phyloP scores from a whole-genome alignment of 2,329 filamentous ascomycete genomes.

The Metarhizium album region DNA sequence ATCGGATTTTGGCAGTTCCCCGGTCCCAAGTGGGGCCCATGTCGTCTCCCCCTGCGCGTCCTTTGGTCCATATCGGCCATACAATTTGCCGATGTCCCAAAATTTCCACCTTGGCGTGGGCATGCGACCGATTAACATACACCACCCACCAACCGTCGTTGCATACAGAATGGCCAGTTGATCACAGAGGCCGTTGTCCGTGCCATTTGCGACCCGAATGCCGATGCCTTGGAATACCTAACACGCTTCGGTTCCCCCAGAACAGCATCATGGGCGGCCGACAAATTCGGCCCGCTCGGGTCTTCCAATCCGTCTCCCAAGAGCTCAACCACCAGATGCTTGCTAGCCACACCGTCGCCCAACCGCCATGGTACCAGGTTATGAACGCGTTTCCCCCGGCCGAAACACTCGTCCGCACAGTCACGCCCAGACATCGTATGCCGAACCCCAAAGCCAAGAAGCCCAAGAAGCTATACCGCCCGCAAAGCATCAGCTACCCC shows the following conservation, averaged over 20 bases:
- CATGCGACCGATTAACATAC: slow-evolving; percentile 5
- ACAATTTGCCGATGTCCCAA: slow-evolving; percentile 14
- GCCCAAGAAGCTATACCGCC: slow-evolving; percentile 69
- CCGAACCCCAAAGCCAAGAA: slow-evolving; percentile 33
- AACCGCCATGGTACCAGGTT: slow-evolving; percentile 39
- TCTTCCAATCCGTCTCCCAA: slow-evolving; percentile 34
- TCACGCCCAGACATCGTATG: slow-evolving; percentile 35
- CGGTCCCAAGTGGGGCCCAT: background rate
- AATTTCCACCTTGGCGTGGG: slow-evolving; percentile 7
- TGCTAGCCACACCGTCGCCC: slow-evolving; percentile 19
- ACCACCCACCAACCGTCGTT: background rate
- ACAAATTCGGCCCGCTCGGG: slow-evolving; percentile 35
- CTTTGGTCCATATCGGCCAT: slow-evolving; percentile 7
- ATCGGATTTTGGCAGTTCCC: background rate
- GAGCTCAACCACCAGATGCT: slow-evolving; percentile 33
- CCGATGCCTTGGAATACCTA: background rate
- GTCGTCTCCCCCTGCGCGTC: background rate
- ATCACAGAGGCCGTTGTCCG: background rate
- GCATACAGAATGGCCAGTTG: slow-evolving; percentile 1
- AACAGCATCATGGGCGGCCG: slow-evolving; percentile 27
- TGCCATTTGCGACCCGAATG: background rate
- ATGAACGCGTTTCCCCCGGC: slow-evolving; percentile 44
- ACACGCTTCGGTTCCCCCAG: background rate
- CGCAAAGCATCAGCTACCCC: slow-evolving; percentile 64
- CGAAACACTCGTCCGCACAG: slow-evolving; percentile 44